Evolutionary conservation across 805 yeast genomes (phyloP).

Genomic region (Wickerhamomyces rabaulensis): DNA sequence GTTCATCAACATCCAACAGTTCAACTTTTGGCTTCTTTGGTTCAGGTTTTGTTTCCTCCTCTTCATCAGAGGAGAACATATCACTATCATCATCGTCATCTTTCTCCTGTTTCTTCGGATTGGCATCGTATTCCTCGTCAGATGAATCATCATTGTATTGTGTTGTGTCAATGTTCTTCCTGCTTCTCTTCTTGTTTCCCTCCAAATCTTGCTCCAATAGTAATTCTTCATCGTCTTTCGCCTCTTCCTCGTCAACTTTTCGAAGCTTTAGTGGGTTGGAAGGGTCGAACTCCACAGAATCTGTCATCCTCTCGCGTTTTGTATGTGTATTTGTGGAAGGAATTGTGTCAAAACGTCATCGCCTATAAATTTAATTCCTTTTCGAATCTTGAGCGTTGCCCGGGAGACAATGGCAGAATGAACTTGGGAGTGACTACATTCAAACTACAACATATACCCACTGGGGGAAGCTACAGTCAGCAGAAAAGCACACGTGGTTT

Average conservation of each 20-base stretch:
- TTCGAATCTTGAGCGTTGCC: no score
- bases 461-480: no score
- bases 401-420: background rate
- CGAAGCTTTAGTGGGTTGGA: constrained; percentile 17
- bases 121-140: constrained; percentile 24
- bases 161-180: constrained; percentile 12
- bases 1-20: constrained; percentile 31
- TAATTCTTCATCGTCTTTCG: constrained; percentile 14
- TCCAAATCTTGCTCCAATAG: constrained; percentile 21
- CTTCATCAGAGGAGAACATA: constrained; percentile 21
- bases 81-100: constrained; percentile 14
- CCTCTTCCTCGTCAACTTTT: constrained; percentile 8
- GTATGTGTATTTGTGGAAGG: no score
- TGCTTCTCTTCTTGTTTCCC: constrained; percentile 14
- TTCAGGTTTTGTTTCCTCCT: constrained; percentile 2
- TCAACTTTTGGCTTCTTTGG: constrained; percentile 15
- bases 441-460: no score
- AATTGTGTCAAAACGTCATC: no score
- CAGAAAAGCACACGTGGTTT: no score
- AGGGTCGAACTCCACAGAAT: constrained; percentile 11
- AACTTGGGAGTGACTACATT: no score
- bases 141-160: constrained; percentile 28
- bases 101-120: constrained; percentile 23
- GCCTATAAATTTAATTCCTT: no score
- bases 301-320: no score